Base-by-base conservation (phyloP, 768 basidiomycete species). In the Multifurca ochricompacta region DNA sequence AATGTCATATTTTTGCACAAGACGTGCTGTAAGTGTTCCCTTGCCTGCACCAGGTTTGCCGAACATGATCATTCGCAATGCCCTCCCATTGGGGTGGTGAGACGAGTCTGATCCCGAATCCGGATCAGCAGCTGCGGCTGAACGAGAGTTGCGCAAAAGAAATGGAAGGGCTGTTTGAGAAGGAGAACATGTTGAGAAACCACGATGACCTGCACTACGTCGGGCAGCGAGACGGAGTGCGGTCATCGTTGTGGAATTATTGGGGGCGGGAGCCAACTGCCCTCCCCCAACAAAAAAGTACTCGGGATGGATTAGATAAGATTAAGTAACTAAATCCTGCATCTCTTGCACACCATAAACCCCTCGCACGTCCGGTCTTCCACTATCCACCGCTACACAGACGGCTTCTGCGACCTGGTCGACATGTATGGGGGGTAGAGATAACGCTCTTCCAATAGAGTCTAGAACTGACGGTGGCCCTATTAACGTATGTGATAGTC, bases 341-440 rank as follows among this genome's bases (percentile, higher is more conserved):
- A 95, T 94, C 60, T 74, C 73, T 53, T 65, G 67, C 52, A 92
- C 88, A 9, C 77, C 83, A 27, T 91, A 71, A 19, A 84, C 79
- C 39, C 88, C 90, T 48, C 65, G 66, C 43, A 91, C 70, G 39
- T 75, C 74, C 30, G 49, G 13, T 9, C 70, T 72, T 44, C 65
- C 63, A 34, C 71, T 69, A 62, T 82, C 77, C 53, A 84, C 72
- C 32, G 79, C 77, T 18, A 83, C 74, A 55, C 86, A 82, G 6
- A 91, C 77, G 0, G 92, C 90, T 62, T 85, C 81, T 3, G 87
- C 96, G 41, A 98, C 91, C 58, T 93, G 91, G 63, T 99, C 96
- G 19, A 97, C 92, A 64, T 98, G 95, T 39, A 98, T 81, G 2
- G 96, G 94, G 28, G 87, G 91, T 51, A 86, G 84, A n/a, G 78